Percentiles rank a stretch among this genome's conserved stretches.
phyloP scores from a whole-genome alignment of 345 rosid genomes.

The Populus deltoides region DNA sequence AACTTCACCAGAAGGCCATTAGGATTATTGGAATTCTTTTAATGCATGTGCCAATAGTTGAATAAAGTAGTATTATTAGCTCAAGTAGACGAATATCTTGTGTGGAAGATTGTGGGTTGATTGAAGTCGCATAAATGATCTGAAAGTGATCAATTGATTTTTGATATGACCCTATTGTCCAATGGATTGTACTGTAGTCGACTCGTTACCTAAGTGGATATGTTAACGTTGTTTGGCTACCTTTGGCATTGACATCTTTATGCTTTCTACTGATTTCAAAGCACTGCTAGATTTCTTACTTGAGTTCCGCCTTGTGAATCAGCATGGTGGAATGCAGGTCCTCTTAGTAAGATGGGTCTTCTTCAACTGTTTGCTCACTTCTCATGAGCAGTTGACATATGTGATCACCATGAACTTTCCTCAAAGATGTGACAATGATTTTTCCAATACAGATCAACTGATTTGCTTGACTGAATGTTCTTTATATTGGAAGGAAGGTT shows the following conservation, averaged over 20 bases:
- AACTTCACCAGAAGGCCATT: not conserved
- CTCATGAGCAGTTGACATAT: constrained; percentile 10
- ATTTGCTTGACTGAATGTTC: constrained; percentile 9
- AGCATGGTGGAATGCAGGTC: constrained; percentile 29
- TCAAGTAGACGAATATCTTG: not conserved
- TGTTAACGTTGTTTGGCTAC: constrained; percentile 10
- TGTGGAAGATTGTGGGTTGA: not conserved
- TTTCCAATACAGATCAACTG: not conserved
- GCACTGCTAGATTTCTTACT: constrained; percentile 30
- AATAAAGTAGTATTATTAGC: constrained; percentile 1
- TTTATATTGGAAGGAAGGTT: constrained; percentile 15
- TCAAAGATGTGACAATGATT: not conserved
- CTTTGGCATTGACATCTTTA: constrained; percentile 18
- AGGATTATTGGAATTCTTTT: not conserved
- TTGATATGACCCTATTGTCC: not conserved
- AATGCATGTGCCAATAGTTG: not conserved
- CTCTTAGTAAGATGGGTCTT: constrained; percentile 17
- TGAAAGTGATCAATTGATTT: not conserved
- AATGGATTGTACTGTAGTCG: not conserved
- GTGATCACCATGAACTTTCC: constrained; percentile 3
- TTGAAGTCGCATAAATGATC: not conserved
- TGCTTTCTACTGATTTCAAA: constrained; percentile 22
- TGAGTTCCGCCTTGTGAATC: constrained; percentile 26
- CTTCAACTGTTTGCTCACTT: constrained; percentile 13
- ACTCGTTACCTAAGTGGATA: not conserved